phyloP scores from a whole-genome alignment of 2,329 filamentous ascomycete genomes.

The Fusarium verticillioides region DNA sequence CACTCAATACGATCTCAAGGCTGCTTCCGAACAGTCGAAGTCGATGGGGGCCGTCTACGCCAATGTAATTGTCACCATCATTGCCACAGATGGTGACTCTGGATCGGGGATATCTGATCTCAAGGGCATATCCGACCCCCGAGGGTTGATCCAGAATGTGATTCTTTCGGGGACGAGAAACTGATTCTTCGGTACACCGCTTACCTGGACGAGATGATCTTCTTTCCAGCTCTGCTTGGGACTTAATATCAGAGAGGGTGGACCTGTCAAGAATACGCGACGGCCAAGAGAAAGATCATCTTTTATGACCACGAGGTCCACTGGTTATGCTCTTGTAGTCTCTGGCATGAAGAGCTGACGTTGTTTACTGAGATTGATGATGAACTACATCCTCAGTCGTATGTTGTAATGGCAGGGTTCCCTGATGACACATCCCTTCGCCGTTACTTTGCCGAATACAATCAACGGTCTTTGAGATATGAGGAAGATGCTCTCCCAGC shows the following conservation, averaged over 20 bases:
- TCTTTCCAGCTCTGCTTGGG: not conserved
- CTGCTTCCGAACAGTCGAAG: not conserved
- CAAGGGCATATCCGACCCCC: not conserved
- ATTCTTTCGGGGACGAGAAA: not conserved
- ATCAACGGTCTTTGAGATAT: not conserved
- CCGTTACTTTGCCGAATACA: not conserved
- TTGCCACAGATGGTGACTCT: slow-evolving; percentile 6
- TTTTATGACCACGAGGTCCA: not conserved
- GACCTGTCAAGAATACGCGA: slow-evolving; percentile 14
- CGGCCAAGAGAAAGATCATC: not conserved
- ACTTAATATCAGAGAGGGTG: slow-evolving; percentile 18
- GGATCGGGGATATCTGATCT: not conserved
- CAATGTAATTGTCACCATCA: not conserved
- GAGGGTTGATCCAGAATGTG: not conserved
- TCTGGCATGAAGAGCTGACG: slow-evolving; percentile 5
- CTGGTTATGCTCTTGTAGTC: slow-evolving; percentile 13
- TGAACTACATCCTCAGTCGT: not conserved
- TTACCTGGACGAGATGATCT: fast-evolving
- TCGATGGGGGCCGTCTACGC: slow-evolving; percentile 15
- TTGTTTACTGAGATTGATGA: fast-evolving
- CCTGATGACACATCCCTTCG: not conserved
- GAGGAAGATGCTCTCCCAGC: slow-evolving; percentile 15
- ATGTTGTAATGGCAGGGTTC: not conserved
- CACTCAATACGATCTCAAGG: fast-evolving
- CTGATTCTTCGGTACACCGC: not conserved